Base-by-base conservation (phyloP, 257 asterid species). In the Solanum medicagineum region DNA sequence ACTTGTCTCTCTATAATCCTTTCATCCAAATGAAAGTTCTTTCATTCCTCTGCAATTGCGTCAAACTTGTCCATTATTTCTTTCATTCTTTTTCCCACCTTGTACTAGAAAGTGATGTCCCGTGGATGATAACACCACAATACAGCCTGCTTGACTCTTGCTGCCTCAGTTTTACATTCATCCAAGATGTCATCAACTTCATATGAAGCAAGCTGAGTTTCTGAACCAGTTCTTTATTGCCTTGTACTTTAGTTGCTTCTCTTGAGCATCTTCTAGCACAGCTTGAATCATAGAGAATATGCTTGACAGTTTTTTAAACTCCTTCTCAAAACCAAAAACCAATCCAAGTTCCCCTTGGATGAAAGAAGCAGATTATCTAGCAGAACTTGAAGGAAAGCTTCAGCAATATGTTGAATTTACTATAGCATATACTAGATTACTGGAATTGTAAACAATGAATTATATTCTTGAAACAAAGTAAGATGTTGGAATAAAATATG, bases 71-170 rank as follows among this genome's bases (percentile, higher is more conserved):
- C 22, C 5, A 71, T 54, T 19, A 73, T 55, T 29, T 79, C 16
- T 44, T 81, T 86, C 74, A 87, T 79, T 81, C 86, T 84, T n/a
- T 49, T 62, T 8, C 85, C 91, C 29, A 89, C 44, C 49, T 81
- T 89, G 65, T 14, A 79, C 3, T 83, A 84, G 40, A 82, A 69
- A 36, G 82, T 22, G 29, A 87, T 44, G 0, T 66, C 65, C 55
- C 60, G 14, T 68, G 77, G 53, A 22, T 63, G 73, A 47, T 51
- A 19, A 24, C 40, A 12, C 14, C 40, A 13, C 8, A 69, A 49
- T 20, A 47, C 68, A 29, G 65, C 60, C 4, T 19, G 44, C 19
- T 40, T 81, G 55, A 53, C 12, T 29, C 40, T 65, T 12, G 77
- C 51, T 16, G 65, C 20, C 40, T 84, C 81, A 10, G 85, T 85